These are phyloP conservation scores for Penicillium sclerotigenum DNA, from an alignment of 2,329 filamentous ascomycete species.

Conservation along the genomic window DNA sequence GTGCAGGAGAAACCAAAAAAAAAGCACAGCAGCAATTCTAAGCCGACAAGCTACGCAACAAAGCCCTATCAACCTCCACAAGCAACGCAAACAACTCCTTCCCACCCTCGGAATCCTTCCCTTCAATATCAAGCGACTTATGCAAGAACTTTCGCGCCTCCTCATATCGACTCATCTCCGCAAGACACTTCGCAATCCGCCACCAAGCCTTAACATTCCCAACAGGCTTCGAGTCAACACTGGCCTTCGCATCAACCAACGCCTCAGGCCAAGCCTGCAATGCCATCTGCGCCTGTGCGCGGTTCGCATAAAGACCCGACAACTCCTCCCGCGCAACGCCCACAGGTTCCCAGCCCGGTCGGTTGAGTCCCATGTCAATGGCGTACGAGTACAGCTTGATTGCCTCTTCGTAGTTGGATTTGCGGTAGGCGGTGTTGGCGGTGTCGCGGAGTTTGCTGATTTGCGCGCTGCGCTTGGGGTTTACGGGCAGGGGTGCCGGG, in stretches of 20 bases:
- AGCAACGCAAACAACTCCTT: conserved; percentile 58
- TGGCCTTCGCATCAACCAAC: conserved; percentile 80
- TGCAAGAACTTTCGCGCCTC: conserved; percentile 79
- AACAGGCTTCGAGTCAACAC: conserved; percentile 79
- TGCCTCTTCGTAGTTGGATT: conserved; percentile 70
- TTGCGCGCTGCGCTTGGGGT: conserved; percentile 84
- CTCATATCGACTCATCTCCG: conserved; percentile 84
- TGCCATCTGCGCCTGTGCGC: conserved; percentile 86
- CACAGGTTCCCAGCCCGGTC: conserved; percentile 84
- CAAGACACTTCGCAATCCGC: conserved; percentile 75
- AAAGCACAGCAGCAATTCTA: neutral
- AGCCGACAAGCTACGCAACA: conserved; percentile 43
- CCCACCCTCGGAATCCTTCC: conserved; percentile 50
- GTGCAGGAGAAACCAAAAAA: neutral
- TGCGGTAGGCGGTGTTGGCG: conserved; percentile 79
- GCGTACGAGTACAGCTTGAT: conserved; percentile 80
- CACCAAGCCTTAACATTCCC: conserved; percentile 96
- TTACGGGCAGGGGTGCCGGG: conserved; percentile 83
- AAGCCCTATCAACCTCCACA: conserved; percentile 61
- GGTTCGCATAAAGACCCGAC: conserved; percentile 73
- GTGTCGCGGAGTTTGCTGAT: conserved; percentile 87
- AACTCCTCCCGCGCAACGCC: conserved; percentile 83
- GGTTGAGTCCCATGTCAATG: conserved; percentile 78
- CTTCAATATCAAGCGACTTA: conserved; percentile 77
- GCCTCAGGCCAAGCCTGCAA: conserved; percentile 76